Evolutionary conservation across 495 filamentous ascomycete genomes (phyloP), one percentile per base, ranked within the genome.

Genomic region (Penicillium pancosmium): DNA sequence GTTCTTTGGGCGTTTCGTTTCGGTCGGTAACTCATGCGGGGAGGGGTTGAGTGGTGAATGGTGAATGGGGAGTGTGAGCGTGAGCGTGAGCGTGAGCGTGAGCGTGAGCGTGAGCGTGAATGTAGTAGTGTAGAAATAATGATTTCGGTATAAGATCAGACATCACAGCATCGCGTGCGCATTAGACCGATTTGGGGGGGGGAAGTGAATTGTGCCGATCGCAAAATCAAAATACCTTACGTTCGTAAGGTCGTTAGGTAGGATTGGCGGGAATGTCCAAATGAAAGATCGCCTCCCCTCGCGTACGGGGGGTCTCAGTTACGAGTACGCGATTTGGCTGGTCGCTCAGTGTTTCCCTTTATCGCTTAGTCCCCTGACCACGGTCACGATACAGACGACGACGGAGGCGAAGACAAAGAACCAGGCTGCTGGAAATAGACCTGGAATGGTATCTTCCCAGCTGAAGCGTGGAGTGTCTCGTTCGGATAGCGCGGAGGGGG

Each of bases 391-490:
- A 33, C 60, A 63, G 27, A 64, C 44, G 1, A 64, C 12, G 3
- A 54, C 49, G 25, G 60, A 53, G 16, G 55, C 54, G 8, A 61
- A 4, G n/a, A 61, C 52, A 4, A 63, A 50, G 27, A 66, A 60
- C 1, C 34, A 15, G 5, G 54, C 23, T 2, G 58, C 46, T 8
- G 58, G 58, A 15, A 47, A 36, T 5, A 54, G 16, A 18, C 25
- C 21, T 6, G 43, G 23, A 18, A 21, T 57, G 21, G 55, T 5
- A 10, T 40, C 34, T 19, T 43, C 13, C 18, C 47, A 49, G 35
- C 19, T 16, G 18, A 44, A 48, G 2, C 49, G 44, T 11, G 46
- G 34, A 33, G 35, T 49, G 33, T 49, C 46, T 48, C 54, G 36
- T 27, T 50, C 54, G 18, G 38, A 16, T 38, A 35, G 34, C 10